Conservation (phyloP, 208 protist genomes). For the Trypanosoma platydactyli region DNA sequence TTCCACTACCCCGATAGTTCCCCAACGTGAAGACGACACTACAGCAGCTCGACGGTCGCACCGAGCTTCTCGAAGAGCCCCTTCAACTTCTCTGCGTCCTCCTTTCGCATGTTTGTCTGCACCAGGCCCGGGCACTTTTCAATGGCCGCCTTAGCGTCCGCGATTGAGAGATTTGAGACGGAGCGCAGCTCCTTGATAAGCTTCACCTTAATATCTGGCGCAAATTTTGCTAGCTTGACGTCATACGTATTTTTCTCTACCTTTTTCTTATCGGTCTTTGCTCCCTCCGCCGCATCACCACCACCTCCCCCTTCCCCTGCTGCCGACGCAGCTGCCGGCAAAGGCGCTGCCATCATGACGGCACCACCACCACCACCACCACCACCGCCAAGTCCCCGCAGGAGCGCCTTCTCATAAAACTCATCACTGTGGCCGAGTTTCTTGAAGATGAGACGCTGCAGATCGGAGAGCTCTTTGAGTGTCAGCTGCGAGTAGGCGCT, state of each 20-base stretch:
- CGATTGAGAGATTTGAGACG: slow-evolving; percentile 83
- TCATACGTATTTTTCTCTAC: slow-evolving; percentile 88
- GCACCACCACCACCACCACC: slow-evolving; percentile 78
- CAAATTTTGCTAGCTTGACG: slow-evolving; percentile 86
- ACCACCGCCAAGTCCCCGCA: slow-evolving; percentile 72
- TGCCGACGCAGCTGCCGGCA: slow-evolving; percentile 35
- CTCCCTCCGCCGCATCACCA: slow-evolving; percentile 41
- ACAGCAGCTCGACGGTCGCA: slow-evolving; percentile 85
- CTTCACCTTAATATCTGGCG: slow-evolving; percentile 88
- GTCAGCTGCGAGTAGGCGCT: slow-evolving; percentile 82
- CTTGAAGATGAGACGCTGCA: slow-evolving; percentile 90
- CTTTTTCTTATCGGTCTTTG: slow-evolving; percentile 90
- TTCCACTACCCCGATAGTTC: not conserved
- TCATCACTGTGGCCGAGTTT: slow-evolving; percentile 89
- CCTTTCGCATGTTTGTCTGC: slow-evolving; percentile 82
- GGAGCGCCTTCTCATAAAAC: slow-evolving; percentile 90
- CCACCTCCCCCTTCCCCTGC: slow-evolving; percentile 34
- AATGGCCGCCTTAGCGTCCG: slow-evolving; percentile 88
- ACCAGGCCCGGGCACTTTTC: slow-evolving; percentile 91
- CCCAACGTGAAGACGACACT: slow-evolving; percentile 18
- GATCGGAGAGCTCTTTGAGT: slow-evolving; percentile 81
- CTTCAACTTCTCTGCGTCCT: slow-evolving; percentile 91
- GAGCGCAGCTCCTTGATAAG: slow-evolving; percentile 91
- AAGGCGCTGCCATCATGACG: slow-evolving; percentile 25
- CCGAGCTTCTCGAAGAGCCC: slow-evolving; percentile 86